Base-by-base conservation (phyloP, 192 early-diverging fungal genomes). In the Gigaspora rosea region DNA sequence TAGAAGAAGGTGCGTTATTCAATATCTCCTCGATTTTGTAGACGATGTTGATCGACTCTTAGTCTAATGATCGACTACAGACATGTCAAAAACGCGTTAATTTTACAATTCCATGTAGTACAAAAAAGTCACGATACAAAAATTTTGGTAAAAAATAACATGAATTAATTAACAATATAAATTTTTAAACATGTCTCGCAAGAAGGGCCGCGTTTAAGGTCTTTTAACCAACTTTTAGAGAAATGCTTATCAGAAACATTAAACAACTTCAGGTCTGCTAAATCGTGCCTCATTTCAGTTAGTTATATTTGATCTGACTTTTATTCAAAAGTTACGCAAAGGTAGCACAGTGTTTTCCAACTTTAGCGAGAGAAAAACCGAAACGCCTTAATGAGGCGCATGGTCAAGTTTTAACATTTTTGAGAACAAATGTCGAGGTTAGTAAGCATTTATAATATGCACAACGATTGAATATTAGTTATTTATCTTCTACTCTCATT, bases 271-370 rank as follows among this genome's bases (percentile, higher is more conserved):
- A 72, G 50, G 69, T 71, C 10, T 49, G 22, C 16, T 51, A 32
- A 22, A 35, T 12, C 50, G 10, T 51, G 8, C 15, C 50, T 15
- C 50, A 33, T 8, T n/a, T 27, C 1, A 41, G 10, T 71, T 52
- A 12, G 4, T 70, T 32, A 50, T 50, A 33, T 54, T 52, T 41
- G 4, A 12, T 72, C 8, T 72, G 13, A 35, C 57, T 10, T 12
- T 35, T 16, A 57, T 58, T 41, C 1, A 11, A 41, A 47, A 72
- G 71, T 72, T 72, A 58, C n/a, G 52, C 32, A n/a, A 72, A 72
- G 20, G 27, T 72, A 6, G 50, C 71, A 41, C 32, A 48, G 41
- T 54, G 52, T 56, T 72, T 57, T 58, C 71, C 71, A 8, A 41
- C 71, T 18, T 20, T 72, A 58, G 71, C 71, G 9, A 58, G 57